Evolutionary conservation across 257 asterid genomes (phyloP).

Genomic region (Fraxinus quadrangulata): DNA sequence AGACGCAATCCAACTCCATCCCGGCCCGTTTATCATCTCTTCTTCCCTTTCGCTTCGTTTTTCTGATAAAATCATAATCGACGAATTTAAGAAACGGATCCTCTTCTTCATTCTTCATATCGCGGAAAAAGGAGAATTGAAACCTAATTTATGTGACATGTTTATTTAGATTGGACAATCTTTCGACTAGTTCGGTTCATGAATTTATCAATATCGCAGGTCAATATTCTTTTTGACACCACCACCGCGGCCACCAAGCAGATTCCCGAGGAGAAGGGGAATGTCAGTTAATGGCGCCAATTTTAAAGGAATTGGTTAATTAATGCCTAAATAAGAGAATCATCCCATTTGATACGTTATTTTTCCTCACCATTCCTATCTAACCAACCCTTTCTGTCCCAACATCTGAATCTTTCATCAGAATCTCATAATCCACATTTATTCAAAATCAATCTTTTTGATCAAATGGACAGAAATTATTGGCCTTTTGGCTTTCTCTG

Average conservation of each 20-base stretch:
- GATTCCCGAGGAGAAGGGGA: neutral
- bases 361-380: constrained; percentile 21
- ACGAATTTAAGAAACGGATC: constrained; percentile 73
- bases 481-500: neutral
- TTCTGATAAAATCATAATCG: constrained; percentile 46
- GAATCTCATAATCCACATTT: neutral
- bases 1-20: constrained; percentile 89
- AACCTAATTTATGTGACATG: too few relatives aligned
- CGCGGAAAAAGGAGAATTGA: too few relatives aligned
- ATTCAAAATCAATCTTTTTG: neutral
- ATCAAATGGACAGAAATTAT: neutral
- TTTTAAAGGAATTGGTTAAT: neutral
- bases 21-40: constrained; percentile 42
- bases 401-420: constrained; percentile 2
- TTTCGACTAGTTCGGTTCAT: too few relatives aligned
- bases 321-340: constrained; percentile 1
- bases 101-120: constrained; percentile 31
- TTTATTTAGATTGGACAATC: too few relatives aligned
- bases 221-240: too few relatives aligned
- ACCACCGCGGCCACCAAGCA: neutral
- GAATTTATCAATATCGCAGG: too few relatives aligned
- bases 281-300: neutral
- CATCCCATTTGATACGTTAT: constrained; percentile 17
- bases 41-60: constrained; percentile 38
- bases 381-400: constrained; percentile 16